phyloP scores from a whole-genome alignment of 2,329 filamentous ascomycete species.

The Monosporascus cannonballus region DNA sequence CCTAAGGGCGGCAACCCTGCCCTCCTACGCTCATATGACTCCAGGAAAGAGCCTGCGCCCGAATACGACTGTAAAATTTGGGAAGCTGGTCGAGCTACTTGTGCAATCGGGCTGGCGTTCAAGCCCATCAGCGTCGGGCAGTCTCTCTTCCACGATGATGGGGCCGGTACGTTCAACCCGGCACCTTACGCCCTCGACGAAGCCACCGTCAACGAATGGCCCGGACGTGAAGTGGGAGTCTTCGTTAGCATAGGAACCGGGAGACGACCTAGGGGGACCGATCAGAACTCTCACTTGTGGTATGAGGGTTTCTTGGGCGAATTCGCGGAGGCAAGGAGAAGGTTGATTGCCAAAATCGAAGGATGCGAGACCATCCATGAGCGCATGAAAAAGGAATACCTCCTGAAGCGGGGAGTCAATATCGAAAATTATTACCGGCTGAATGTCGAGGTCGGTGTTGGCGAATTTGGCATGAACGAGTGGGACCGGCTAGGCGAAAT shows the following conservation, averaged over 20 bases:
- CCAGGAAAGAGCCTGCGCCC: conserved; percentile 80
- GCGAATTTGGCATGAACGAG: conserved; percentile 98
- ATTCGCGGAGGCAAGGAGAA: conserved; percentile 82
- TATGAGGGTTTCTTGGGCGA: conserved; percentile 91
- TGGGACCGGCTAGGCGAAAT: conserved; percentile 94
- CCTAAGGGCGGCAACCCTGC: conserved; percentile 60
- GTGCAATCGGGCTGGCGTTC: conserved; percentile 84
- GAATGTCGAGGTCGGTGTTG: conserved; percentile 95
- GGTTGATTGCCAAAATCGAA: conserved; percentile 87
- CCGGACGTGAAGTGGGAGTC: conserved; percentile 83
- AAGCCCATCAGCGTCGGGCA: conserved; percentile 94
- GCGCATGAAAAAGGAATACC: conserved; percentile 73
- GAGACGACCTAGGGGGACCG: conserved; percentile 61
- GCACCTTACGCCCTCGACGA: conserved; percentile 82
- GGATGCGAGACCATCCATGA: conserved; percentile 89
- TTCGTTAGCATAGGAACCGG: conserved; percentile 95
- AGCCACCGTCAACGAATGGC: conserved; percentile 89
- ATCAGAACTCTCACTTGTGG: conserved; percentile 73
- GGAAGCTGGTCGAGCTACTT: conserved; percentile 94
- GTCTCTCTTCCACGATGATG: conserved; percentile 90
- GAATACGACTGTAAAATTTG: conserved; percentile 95
- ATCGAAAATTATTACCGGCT: conserved; percentile 89
- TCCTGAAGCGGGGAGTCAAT: conserved; percentile 72
- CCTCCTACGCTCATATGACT: conserved; percentile 89
- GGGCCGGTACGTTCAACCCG: conserved; percentile 86